Conservation (phyloP, 169 alveolate species). For the Eimeria brunetti region DNA sequence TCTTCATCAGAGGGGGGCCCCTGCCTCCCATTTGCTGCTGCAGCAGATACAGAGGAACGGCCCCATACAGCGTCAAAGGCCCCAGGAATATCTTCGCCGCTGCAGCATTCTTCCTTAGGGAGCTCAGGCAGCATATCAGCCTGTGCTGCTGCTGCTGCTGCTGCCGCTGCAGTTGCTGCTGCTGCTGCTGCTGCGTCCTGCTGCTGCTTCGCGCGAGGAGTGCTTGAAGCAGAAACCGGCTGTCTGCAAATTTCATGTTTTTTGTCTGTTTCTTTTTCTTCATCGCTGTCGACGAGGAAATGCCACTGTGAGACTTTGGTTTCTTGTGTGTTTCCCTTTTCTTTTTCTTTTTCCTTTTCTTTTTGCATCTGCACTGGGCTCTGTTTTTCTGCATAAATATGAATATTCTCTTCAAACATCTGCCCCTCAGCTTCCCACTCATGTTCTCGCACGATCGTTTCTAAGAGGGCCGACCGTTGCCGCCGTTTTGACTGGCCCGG, state of each 20-base stretch:
- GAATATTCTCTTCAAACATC: conserved; percentile 10
- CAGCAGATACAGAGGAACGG: background rate
- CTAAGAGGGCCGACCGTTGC: conserved; percentile 21
- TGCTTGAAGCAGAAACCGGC: background rate
- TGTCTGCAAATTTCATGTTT: background rate
- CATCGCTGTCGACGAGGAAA: background rate
- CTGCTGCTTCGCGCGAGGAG: background rate
- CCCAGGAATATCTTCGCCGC: conserved; percentile 34
- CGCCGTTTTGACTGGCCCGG: conserved; percentile 61
- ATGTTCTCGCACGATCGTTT: conserved; percentile 52
- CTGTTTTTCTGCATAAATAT: background rate
- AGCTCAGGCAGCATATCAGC: background rate
- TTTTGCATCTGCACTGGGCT: background rate
- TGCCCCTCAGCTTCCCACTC: conserved; percentile 41
- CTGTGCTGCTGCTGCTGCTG: conserved; percentile 5
- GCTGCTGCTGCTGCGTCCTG: background rate
- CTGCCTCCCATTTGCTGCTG: background rate
- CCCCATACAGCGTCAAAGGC: conserved; percentile 68
- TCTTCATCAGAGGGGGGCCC: conserved; percentile 31
- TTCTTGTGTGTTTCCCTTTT: background rate
- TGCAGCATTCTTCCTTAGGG: background rate
- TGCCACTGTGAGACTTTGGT: conserved; percentile 3
- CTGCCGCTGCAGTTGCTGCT: too few relatives aligned
- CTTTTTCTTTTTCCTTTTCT: background rate
- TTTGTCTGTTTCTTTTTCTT: background rate